Base-by-base conservation (phyloP, 2,329 filamentous ascomycete species). In the Boeremia lycopersici region DNA sequence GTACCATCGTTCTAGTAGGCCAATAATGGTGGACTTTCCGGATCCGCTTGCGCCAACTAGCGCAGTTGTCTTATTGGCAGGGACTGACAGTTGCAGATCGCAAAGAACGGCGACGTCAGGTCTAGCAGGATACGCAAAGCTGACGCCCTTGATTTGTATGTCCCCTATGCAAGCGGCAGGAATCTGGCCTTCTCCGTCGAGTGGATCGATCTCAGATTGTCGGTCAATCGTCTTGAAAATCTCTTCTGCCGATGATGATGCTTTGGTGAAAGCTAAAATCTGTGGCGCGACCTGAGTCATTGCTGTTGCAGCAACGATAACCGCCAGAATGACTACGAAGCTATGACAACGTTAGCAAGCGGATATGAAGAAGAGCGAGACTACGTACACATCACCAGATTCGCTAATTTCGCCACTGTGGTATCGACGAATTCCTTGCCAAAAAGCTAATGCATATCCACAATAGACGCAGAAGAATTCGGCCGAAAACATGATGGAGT, bases 11-110 rank as follows among this genome's bases (percentile, higher is more conserved):
- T 98, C 87, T 31, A 69, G 30, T 19, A 98, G 81, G 9, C 93
- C 93, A 28, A 98, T 87, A 59, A 98, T 92, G 0, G 93, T 98
- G 68, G 88, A 93, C 78, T 98, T 99, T 33, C 95, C 95, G 33
- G 89, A 96, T 3, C 95, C 95, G 19, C 93, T 97, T 0, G 93
- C 90, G 50, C 95, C 95, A 7, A 99, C 95, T 3, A 99, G 79
- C 2, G 95, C 95, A 6, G 93, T 97, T 1, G 89, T 92, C 77
- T 96, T 96, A 26, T 92, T 91, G 4, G 93, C 91, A 6, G 93
- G 92, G 29, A 96, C 88, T 0, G 83, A 76, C 1, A 99, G 83
- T 46, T 81, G 89, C 39, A 98, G 87, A 59, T 87, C 86, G 44
- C 95, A 81, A 87, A 99, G 92, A 38, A 98, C 90, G 2, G 86